Conservation (phyloP, 441 rosid genomes). For the Pelargonium australe region DNA sequence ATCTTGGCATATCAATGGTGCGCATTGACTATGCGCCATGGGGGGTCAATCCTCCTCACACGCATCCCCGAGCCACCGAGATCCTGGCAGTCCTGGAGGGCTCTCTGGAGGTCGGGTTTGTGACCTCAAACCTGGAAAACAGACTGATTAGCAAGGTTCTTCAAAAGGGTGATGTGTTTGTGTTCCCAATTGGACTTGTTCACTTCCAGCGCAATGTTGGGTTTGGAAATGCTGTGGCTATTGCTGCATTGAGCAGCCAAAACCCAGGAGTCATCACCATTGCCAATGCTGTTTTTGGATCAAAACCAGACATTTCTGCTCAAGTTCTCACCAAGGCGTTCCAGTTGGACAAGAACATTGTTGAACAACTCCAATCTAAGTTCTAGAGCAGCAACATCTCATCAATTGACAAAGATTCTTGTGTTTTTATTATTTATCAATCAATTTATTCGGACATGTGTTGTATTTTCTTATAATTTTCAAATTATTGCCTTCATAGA, state of each 20-base stretch:
- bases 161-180: constrained; percentile 17
- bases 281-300: constrained; percentile 19
- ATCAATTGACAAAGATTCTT: neutral
- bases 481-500: no score
- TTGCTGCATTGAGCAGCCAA: constrained; percentile 22
- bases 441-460: no score
- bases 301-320: neutral
- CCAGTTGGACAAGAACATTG: constrained; percentile 14
- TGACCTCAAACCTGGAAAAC: constrained; percentile 16
- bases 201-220: neutral
- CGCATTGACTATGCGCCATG: constrained; percentile 16
- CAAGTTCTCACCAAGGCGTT: constrained; percentile 19
- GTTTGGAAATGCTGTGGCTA: constrained; percentile 12
- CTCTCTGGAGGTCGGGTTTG: constrained; percentile 12
- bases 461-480: no score
- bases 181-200: constrained; percentile 17
- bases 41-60: constrained; percentile 20
- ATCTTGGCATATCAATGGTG: constrained; percentile 18
- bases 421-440: neutral
- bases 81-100: constrained; percentile 21
- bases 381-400: constrained; percentile 4
- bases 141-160: constrained; percentile 14
- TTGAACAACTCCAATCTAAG: constrained; percentile 7
- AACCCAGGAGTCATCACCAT: constrained; percentile 9
- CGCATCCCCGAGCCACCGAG: constrained; percentile 18